A percentile compares a stretch with the other conserved stretches of the same genome.
These are phyloP conservation scores for Stemphylium lycopersici DNA, from an alignment of 2,329 filamentous ascomycete species.

Conservation along the genomic window DNA sequence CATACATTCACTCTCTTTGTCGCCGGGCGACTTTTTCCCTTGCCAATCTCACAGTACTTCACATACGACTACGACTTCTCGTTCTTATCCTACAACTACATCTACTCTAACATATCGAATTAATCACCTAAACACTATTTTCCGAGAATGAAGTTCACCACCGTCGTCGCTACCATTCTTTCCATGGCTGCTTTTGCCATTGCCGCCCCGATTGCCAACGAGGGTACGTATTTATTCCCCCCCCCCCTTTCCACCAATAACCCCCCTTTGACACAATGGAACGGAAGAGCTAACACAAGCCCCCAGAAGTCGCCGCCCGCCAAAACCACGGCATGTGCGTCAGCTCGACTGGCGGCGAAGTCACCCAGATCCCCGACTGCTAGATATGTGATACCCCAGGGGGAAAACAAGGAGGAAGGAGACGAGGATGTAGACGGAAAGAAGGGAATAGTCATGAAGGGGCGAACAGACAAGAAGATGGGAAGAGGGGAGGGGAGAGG, in stretches of 20 bases:
- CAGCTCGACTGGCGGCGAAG: background rate
- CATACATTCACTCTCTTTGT: conserved; percentile 37
- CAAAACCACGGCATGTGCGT: conserved; percentile 49
- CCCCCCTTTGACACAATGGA: background rate
- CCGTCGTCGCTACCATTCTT: conserved; percentile 40
- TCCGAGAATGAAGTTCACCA: conserved; percentile 46
- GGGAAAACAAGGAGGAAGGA: too few species aligned
- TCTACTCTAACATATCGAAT: background rate
- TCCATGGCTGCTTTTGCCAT: conserved; percentile 45
- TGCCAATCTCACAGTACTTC: background rate
- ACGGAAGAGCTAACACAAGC: conserved; percentile 12
- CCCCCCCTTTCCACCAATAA: background rate
- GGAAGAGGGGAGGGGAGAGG: too few species aligned
- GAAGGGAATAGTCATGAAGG: too few species aligned
- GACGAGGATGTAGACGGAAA: too few species aligned
- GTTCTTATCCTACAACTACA: conserved; percentile 9
- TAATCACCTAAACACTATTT: conserved; percentile 10
- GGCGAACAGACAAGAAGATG: too few species aligned
- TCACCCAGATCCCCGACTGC: conserved; percentile 12
- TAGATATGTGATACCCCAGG: conserved; percentile 4
- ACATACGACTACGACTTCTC: background rate
- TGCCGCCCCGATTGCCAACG: conserved; percentile 37
- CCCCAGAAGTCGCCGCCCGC: conserved; percentile 32
- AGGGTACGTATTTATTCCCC: conserved; percentile 26
- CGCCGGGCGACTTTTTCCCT: conserved; percentile 39